phyloP scores from a whole-genome alignment of 805 yeast species.

The Gaillardinia entomophila region DNA sequence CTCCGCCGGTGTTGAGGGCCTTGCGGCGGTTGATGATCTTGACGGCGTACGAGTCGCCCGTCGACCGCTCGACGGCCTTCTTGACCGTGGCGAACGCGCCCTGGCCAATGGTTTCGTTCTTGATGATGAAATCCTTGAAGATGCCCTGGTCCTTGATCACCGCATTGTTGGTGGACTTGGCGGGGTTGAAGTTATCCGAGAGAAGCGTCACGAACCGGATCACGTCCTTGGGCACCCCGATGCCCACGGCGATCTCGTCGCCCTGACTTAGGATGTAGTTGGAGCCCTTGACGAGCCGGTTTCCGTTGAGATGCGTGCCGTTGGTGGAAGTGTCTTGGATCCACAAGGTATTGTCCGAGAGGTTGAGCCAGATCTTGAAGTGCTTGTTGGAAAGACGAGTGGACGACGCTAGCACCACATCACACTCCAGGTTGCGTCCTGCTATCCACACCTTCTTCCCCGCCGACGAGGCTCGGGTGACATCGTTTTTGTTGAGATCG shows the following conservation, averaged over 20 bases:
- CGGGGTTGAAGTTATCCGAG: conserved; percentile 35
- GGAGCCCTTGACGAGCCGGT: conserved; percentile 65
- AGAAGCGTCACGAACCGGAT: conserved; percentile 48
- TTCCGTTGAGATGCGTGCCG: conserved; percentile 83
- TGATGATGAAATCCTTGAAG: conserved; percentile 64
- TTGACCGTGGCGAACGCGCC: conserved; percentile 98
- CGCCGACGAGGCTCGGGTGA: conserved; percentile 7
- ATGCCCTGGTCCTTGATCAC: conserved; percentile 50
- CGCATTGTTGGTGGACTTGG: conserved; percentile 15
- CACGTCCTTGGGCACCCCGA: conserved; percentile 73
- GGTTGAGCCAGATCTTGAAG: conserved; percentile 62
- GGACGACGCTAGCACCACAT: conserved; percentile 52
- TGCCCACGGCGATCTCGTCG: conserved; percentile 87
- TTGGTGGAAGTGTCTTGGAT: conserved; percentile 79
- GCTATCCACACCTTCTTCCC: conserved; percentile 51
- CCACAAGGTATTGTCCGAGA: conserved; percentile 50
- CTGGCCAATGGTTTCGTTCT: conserved; percentile 85
- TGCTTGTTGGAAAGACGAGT: conserved; percentile 72
- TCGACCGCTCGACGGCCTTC: conserved; percentile 77
- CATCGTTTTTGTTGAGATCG: conserved; percentile 35
- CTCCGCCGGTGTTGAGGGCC: conserved; percentile 63
- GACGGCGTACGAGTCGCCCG: conserved; percentile 86
- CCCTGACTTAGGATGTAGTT: conserved; percentile 85
- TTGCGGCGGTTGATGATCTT: conserved; percentile 83
- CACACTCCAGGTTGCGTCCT: conserved; percentile 70